Percentiles rank a stretch among this genome's conserved stretches.
These are phyloP conservation scores for Aspergillus sojae DNA, from an alignment of 2,329 filamentous ascomycete genomes.

Conservation along the genomic window DNA sequence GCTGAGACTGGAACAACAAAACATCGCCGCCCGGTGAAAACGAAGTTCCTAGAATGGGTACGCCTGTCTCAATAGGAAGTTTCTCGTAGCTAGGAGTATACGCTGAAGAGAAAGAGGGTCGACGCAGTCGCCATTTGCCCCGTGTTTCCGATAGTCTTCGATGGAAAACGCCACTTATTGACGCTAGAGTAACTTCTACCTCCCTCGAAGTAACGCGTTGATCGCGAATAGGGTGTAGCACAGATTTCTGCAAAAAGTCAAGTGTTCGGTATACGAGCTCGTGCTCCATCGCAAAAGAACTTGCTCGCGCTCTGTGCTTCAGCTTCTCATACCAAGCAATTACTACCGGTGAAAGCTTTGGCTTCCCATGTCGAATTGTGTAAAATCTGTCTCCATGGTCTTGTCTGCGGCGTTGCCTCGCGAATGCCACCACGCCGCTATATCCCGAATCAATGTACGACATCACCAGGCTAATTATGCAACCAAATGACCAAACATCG, in stretches of 20 bases:
- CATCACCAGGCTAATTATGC: slow-evolving; percentile 44
- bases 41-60: slow-evolving; percentile 2
- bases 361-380: slow-evolving; percentile 8
- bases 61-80: neutral
- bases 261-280: slow-evolving; percentile 29
- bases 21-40: slow-evolving; percentile 16
- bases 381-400: slow-evolving; percentile 25
- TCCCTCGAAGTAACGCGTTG: slow-evolving; percentile 21
- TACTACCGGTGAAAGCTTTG: slow-evolving; percentile 17
- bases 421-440: slow-evolving; percentile 26
- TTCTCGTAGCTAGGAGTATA: neutral
- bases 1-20: slow-evolving; percentile 11
- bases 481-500: slow-evolving; percentile 48
- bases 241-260: slow-evolving; percentile 28
- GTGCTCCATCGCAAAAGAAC: slow-evolving; percentile 18
- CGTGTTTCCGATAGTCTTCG: neutral
- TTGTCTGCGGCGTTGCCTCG: slow-evolving; percentile 23
- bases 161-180: slow-evolving; percentile 14
- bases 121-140: neutral
- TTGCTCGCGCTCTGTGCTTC: slow-evolving; percentile 2
- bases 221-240: slow-evolving; percentile 26
- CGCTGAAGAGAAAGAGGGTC: neutral
- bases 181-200: slow-evolving; percentile 23
- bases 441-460: slow-evolving; percentile 39
- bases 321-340: slow-evolving; percentile 18